Evolutionary conservation across 1,139 yeast species (phyloP), one percentile per base, ranked within the genome.

Genomic region (Candida neerlandica): DNA sequence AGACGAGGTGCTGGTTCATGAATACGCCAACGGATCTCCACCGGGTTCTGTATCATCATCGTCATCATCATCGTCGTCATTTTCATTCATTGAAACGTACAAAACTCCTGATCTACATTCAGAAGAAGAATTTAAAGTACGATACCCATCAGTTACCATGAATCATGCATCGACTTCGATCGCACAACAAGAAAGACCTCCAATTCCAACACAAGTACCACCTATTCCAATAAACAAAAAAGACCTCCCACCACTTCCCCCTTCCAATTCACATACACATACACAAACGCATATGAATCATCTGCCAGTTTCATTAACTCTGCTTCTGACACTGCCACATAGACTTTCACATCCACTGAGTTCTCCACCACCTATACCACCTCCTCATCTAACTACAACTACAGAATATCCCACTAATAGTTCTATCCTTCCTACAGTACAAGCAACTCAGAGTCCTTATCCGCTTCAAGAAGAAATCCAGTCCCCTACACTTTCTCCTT

Each of bases 321-420:
- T 11, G 26, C n/a, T 21, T 5, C 39, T 19, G 26, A 11, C 26
- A 35, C 39, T 35, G 39, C 26, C 39, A 15, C 38, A 6, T 16
- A 21, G 3, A 3, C 38, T 15, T 16, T 11, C 12, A 7, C 38
- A 15, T 3, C 38, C 44, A 26, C 40, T 47, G 7, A 44, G 48
- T 3, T 47, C 51, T 7, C 44, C 51, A n/a, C 42, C 46, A 26
- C 40, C 46, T 9, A 32, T 37, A 2, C 38, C 50, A 26, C 48
- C 53, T 14, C 51, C 51, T 15, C 27, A 33, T 9, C 9, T 14
- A n/a, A 19, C 29, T 2, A 11, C 29, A 21, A 37, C 29, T 21
- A 37, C 29, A 7, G 41, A 37, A 21, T 37, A 37, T 15, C 41
- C 30, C 4, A n/a, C 14, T 3, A 21, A 21, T n/a, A n/a, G 16